Conservation (phyloP, 2,329 filamentous ascomycete genomes). For the Verticillium alfalfae region DNA sequence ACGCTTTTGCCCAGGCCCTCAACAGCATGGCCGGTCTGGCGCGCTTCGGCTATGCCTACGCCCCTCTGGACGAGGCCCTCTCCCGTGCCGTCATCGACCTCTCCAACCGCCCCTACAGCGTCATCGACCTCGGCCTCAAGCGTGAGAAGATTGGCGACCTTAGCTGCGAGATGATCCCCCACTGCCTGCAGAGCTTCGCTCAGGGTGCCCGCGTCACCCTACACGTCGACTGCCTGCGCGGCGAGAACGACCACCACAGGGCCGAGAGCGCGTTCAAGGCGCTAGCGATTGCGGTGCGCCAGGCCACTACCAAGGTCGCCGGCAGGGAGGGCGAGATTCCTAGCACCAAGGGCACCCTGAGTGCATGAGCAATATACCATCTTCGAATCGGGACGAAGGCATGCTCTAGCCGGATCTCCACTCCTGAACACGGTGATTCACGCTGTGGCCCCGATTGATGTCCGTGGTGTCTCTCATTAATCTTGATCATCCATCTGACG, state of each 20-base stretch:
- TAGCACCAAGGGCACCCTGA: constrained; percentile 91
- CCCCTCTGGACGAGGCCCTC: constrained; percentile 90
- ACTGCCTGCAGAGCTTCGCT: constrained; percentile 91
- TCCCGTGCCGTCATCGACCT: constrained; percentile 92
- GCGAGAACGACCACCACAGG: constrained; percentile 91
- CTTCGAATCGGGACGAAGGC: not conserved
- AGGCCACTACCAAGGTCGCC: constrained; percentile 67
- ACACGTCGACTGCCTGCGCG: constrained; percentile 87
- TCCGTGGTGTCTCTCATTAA: constrained; percentile 4
- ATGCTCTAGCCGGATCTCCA: not conserved
- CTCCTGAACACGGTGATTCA: not conserved
- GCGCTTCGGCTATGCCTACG: constrained; percentile 87
- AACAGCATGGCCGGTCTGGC: constrained; percentile 74
- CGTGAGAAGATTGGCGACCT: constrained; percentile 92
- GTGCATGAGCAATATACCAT: constrained; percentile 32
- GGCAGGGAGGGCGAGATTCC: constrained; percentile 88
- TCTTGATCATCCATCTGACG: constrained; percentile 1
- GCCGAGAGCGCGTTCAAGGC: constrained; percentile 98
- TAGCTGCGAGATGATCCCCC: constrained; percentile 94
- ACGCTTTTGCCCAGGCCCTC: constrained; percentile 76
- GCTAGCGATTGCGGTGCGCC: constrained; percentile 76
- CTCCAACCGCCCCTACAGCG: constrained; percentile 82
- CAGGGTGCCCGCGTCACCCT: constrained; percentile 86
- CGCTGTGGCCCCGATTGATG: not conserved
- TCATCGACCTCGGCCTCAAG: constrained; percentile 77